Evolutionary conservation across 805 yeast genomes (phyloP), one percentile per base, ranked within the genome.

Genomic region (Wickerhamiella galacta): DNA sequence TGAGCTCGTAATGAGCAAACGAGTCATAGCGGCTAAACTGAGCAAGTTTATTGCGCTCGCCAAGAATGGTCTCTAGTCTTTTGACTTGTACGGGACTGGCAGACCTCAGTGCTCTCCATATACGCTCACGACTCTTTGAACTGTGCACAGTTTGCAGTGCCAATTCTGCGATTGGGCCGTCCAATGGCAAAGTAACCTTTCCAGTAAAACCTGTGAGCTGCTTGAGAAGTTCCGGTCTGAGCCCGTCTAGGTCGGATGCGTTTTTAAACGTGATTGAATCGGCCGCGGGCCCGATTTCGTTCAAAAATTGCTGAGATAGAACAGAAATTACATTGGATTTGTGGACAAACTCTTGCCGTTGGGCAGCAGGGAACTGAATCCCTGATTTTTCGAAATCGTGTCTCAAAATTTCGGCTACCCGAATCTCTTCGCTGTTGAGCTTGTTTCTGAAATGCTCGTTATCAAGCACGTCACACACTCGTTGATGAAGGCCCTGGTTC

Each of bases 351-450:
- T 21, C 21, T 16, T 31, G 20, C 39, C 70, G 66, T 10, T 68
- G 62, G 37, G 87, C 63, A 1, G 76, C 66, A 16, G 61, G 56
- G 75, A 83, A 73, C 46, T 75, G 75, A 20, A 85, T 78, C 0
- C 96, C 98, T 0, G 94, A 80, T 42, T 82, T 74, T 43, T 79
- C 78, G 48, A 90, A 90, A 53, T 90, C 98, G 28, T 77, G 71
- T 40, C 76, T 60, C 17, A 90, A 60, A 30, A 85, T 68, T 33
- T 70, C 65, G 0, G 94, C 98, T 2, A 85, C 96, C 33, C 74
- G 68, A 10, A 70, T 50, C 47, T 90, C 95, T 53, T 90, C 98
- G 2, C 57, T 53, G 3, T 75, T 52, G n/a, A 87, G 56, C 3
- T 61, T 43, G 2, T 46, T 36, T 7, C 45, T 33, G 4, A 62